phyloP scores from a whole-genome alignment of 1,284 basidiomycete genomes.

The Boletus mariae region DNA sequence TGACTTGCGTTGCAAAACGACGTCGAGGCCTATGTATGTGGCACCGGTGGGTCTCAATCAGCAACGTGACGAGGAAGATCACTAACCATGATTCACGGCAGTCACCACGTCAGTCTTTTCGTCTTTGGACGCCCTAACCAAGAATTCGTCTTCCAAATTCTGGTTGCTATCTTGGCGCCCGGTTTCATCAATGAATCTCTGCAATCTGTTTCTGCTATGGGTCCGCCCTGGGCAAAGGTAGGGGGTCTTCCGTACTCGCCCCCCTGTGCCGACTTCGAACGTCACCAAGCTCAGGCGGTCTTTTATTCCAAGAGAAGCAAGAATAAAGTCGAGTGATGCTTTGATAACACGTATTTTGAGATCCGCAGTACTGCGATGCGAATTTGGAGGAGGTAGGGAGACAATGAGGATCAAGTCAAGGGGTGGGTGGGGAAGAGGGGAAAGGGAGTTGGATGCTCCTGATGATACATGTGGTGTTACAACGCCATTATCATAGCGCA shows the following conservation, averaged over 20 bases:
- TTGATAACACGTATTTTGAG: conserved; percentile 86
- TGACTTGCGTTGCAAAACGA: conserved; percentile 88
- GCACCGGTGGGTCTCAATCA: neutral
- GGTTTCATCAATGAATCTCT: conserved; percentile 75
- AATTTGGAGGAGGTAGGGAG: conserved; percentile 73
- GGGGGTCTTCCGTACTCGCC: conserved; percentile 82
- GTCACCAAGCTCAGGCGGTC: conserved; percentile 87
- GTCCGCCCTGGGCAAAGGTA: conserved; percentile 73
- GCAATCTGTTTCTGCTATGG: conserved; percentile 67
- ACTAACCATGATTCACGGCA: conserved; percentile 85
- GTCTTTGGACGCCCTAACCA: conserved; percentile 74
- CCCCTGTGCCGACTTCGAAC: conserved; percentile 80
- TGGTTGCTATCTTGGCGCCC: conserved; percentile 41
- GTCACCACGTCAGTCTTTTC: conserved; percentile 96
- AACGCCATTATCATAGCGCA: conserved; percentile 50
- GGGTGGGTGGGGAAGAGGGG: conserved; percentile 80
- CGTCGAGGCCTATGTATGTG: conserved; percentile 67
- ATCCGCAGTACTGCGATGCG: conserved; percentile 72
- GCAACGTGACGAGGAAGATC: neutral
- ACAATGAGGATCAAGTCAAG: conserved; percentile 91
- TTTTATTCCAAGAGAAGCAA: conserved; percentile 68
- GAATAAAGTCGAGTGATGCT: conserved; percentile 78
- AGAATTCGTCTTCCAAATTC: conserved; percentile 62
- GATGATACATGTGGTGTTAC: conserved; percentile 75
- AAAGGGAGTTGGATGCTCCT: conserved; percentile 72